Conservation (phyloP, 352 stramenopile species). For the Globisporangium lucens region DNA sequence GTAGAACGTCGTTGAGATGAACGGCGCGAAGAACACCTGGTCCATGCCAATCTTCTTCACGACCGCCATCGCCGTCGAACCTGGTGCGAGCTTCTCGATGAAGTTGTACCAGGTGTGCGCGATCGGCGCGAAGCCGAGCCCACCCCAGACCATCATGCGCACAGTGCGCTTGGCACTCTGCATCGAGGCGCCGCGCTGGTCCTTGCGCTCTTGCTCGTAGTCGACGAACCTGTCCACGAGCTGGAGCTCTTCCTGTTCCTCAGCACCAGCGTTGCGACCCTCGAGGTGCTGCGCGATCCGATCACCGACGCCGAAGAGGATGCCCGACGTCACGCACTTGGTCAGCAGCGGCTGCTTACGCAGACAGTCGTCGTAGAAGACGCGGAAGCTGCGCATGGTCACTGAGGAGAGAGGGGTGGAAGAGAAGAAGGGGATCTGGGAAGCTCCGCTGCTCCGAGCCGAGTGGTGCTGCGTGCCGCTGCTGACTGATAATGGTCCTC, state of each 20-base stretch:
- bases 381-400: conserved; percentile 39
- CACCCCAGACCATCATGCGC: conserved; percentile 82
- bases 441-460: background rate
- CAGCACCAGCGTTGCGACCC: background rate
- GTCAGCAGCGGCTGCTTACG: conserved; percentile 51
- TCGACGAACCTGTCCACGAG: conserved; percentile 12
- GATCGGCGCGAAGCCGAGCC: conserved; percentile 78
- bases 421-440: background rate
- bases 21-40: conserved; percentile 41
- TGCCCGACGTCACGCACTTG: conserved; percentile 62
- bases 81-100: conserved; percentile 56
- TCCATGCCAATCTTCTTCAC: conserved; percentile 42
- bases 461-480: background rate
- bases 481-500: background rate
- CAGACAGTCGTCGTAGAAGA: conserved; percentile 56
- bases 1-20: conserved; percentile 40
- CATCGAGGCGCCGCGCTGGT: background rate
- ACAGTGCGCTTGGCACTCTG: conserved; percentile 22
- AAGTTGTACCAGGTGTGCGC: conserved; percentile 90
- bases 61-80: conserved; percentile 24
- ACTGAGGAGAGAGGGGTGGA: background rate
- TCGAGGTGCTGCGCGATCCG: conserved; percentile 55
- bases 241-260: background rate
- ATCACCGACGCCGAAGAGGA: conserved; percentile 70
- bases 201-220: conserved; percentile 2